Percentiles rank a stretch among this genome's conserved stretches.
Conservation (phyloP, 306 rosid genomes). For the Quercus mongolica region DNA sequence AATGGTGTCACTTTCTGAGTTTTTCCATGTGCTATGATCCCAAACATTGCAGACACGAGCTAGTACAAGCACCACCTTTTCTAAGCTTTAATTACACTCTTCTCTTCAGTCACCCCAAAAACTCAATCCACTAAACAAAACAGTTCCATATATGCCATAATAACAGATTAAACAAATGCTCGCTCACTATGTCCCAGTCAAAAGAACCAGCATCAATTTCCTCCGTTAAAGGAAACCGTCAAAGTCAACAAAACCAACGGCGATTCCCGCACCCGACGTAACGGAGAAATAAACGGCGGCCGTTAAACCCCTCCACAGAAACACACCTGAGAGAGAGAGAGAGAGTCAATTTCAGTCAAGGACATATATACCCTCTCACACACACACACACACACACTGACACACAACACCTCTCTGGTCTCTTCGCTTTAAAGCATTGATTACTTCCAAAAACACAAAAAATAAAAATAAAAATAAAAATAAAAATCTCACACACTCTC, state of each 20-base stretch:
- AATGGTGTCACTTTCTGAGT: no score
- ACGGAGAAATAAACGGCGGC: slow-evolving; percentile 39
- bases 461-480: background rate
- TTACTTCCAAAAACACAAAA: background rate
- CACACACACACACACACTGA: no score
- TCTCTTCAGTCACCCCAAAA: no score
- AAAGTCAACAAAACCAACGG: slow-evolving; percentile 20
- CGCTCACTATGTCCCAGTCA: no score
- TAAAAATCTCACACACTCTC: background rate
- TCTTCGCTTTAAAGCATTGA: slow-evolving; percentile 14
- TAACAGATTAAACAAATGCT: no score
- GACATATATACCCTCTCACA: slow-evolving; percentile 31
- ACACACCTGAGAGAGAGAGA: slow-evolving; percentile 33
- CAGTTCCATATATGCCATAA: no score
- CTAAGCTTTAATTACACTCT: no score
- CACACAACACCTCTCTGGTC: background rate
- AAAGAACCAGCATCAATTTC: background rate
- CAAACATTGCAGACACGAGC: no score
- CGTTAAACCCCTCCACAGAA: slow-evolving; percentile 19
- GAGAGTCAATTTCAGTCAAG: slow-evolving; percentile 65
- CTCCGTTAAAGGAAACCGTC: slow-evolving; percentile 14
- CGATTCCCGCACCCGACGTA: background rate
- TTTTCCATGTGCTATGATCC: no score
- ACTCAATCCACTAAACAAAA: no score
- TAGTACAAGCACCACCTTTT: no score